These are phyloP conservation scores for Chrysanthemum seticuspe DNA, from an alignment of 129 eudicot species.

Conservation along the genomic window DNA sequence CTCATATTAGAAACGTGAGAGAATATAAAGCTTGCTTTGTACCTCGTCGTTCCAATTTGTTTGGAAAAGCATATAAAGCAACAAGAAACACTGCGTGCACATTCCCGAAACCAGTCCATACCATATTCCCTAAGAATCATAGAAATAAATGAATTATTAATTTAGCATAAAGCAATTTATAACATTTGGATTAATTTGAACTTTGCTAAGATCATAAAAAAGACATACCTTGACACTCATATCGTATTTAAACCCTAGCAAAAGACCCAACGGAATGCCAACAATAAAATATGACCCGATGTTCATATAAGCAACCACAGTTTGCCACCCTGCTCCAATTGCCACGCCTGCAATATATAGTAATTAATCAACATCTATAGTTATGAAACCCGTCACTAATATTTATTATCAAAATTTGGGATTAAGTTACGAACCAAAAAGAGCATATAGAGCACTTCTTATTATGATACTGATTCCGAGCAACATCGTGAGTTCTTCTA, in stretches of 20 bases:
- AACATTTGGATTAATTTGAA: background rate
- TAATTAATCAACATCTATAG: background rate
- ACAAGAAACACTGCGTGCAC: constrained; percentile 37
- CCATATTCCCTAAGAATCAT: constrained; percentile 52
- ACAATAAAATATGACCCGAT: constrained; percentile 49
- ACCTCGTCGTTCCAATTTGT: constrained; percentile 85
- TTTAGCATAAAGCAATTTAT: background rate
- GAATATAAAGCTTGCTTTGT: background rate
- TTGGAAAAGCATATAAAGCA: constrained; percentile 40
- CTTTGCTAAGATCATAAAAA: background rate
- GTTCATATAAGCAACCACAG: constrained; percentile 56
- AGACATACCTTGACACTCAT: constrained; percentile 32
- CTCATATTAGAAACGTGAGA: no score
- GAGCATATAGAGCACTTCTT: constrained; percentile 16
- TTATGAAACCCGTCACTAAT: background rate
- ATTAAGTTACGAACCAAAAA: constrained; percentile 23
- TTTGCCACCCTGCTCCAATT: constrained; percentile 88
- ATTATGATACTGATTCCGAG: constrained; percentile 32
- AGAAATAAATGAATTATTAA: background rate
- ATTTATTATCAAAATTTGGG: background rate
- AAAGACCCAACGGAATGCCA: constrained; percentile 55
- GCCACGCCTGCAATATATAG: constrained; percentile 54
- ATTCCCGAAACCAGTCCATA: constrained; percentile 54
- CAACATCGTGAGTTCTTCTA: constrained; percentile 40
- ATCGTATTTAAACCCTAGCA: constrained; percentile 44